Base-by-base conservation (phyloP, 768 basidiomycete genomes). In the Amanita jacksonii region DNA sequence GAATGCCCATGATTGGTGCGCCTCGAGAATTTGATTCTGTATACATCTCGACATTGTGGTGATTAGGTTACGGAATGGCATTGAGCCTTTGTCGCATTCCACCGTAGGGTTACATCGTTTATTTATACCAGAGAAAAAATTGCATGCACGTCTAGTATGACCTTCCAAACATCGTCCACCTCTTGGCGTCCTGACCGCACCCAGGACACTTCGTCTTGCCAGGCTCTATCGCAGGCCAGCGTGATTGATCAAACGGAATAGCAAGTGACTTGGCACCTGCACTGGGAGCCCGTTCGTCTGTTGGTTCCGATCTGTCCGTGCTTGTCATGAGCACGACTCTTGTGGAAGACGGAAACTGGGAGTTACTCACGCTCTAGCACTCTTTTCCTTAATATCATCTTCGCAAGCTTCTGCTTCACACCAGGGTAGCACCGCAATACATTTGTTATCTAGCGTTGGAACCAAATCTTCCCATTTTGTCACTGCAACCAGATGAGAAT, bases 321-420 rank as follows among this genome's bases (percentile, higher is more conserved):
- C n/a, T n/a, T n/a, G n/a, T n/a, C n/a, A n/a, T n/a, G n/a, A n/a
- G n/a, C n/a, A n/a, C n/a, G n/a, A n/a, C n/a, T n/a, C n/a, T n/a
- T n/a, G n/a, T n/a, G n/a, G n/a, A n/a, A n/a, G n/a, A n/a, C n/a
- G n/a, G 49, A 51, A 55, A 23, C n/a, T 8, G 35, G 16, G 15
- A n/a, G 52, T 46, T 15, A 66, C 68, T 70, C 62, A 93, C 88
- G 84, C 77, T 61, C 79, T 71, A 45, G 79, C 89, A 57, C 83
- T 89, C 49, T 87, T 73, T 55, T 98, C 91, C 70, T 99, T 98
- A 73, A 99, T 97, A 55, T 92, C 88, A 59, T 99, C 94, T 62
- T 99, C 96, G 57, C 96, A 99, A 10, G 72, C 73, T 58, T 87
- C 88, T 15, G 68, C 74, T 63, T 98, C 91, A 63, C 96, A 98